phyloP scores from a whole-genome alignment of 2,329 filamentous ascomycete species.

The Chrysoporthe austroafricana region DNA sequence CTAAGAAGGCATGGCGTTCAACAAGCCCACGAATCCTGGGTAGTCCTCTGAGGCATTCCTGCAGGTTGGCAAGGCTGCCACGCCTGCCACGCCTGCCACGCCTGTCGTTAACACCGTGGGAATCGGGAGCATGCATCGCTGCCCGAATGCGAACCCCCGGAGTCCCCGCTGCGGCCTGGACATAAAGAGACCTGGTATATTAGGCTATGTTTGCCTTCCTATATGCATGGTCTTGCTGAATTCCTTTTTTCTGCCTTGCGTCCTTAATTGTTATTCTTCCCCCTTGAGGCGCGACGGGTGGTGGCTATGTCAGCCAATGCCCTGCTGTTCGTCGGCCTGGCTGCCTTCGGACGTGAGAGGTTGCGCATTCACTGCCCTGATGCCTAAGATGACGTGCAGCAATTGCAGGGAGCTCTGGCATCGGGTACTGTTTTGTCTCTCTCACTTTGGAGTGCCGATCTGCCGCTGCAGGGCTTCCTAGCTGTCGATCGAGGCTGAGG shows the following conservation, averaged over 20 bases:
- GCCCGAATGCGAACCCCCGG: constrained; percentile 5
- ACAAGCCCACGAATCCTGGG: neutral
- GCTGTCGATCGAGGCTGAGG: neutral
- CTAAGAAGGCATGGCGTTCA: neutral
- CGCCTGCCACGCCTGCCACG: neutral
- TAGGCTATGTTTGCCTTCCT: constrained; percentile 15
- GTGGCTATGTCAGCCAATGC: constrained; percentile 3
- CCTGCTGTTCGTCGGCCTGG: neutral
- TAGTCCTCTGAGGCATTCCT: neutral
- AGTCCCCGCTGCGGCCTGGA: neutral
- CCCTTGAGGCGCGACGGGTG: neutral
- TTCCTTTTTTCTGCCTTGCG: neutral
- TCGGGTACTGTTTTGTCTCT: neutral
- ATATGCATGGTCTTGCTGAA: neutral
- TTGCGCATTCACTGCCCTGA: constrained; percentile 1
- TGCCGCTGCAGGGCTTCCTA: constrained; percentile 10
- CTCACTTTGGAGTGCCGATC: neutral
- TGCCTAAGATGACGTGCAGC: constrained; percentile 5
- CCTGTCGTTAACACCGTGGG: neutral
- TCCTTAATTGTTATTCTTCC: neutral
- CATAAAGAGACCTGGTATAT: constrained; percentile 5
- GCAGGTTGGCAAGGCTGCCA: neutral
- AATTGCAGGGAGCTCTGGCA: neutral
- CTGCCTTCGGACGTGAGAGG: neutral
- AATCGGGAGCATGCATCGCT: constrained; percentile 14